A percentile compares a stretch with the other conserved stretches of the same genome.
phyloP scores from a whole-genome alignment of 495 filamentous ascomycete genomes.

The Penicillium arizonense region DNA sequence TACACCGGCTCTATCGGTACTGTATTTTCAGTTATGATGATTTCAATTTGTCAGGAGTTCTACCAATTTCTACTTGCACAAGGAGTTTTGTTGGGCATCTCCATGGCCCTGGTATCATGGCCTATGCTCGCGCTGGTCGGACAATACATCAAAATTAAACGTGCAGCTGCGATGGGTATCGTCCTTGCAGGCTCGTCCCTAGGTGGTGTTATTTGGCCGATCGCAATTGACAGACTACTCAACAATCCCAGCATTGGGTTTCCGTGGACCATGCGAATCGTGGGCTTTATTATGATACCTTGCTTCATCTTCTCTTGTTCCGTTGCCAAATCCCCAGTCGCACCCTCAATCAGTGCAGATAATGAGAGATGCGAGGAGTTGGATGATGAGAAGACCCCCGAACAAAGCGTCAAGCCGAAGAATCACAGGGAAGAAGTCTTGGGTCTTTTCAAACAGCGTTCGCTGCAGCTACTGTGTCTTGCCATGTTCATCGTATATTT shows the following conservation, averaged over 20 bases:
- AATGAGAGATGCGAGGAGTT: not conserved
- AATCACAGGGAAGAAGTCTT: conserved; percentile 15
- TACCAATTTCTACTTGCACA: conserved; percentile 65
- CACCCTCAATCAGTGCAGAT: not conserved
- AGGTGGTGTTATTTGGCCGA: conserved; percentile 52
- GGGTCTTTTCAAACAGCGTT: conserved; percentile 20
- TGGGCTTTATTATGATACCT: conserved; percentile 49
- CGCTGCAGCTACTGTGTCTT: conserved; percentile 47
- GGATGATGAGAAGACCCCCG: not conserved
- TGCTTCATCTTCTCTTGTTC: conserved; percentile 55
- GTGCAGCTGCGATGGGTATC: conserved; percentile 54
- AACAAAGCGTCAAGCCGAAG: not conserved
- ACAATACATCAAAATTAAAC: conserved; percentile 54
- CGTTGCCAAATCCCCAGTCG: conserved; percentile 9
- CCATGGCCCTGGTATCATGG: conserved; percentile 47
- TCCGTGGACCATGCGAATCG: conserved; percentile 49
- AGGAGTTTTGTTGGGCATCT: conserved; percentile 53
- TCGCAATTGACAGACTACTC: conserved; percentile 40
- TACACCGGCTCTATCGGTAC: conserved; percentile 27
- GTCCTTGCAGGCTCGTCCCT: conserved; percentile 54
- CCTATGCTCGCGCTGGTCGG: conserved; percentile 52
- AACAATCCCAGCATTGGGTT: conserved; percentile 39
- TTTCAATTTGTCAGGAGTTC: conserved; percentile 53
- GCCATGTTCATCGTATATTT: conserved; percentile 43
- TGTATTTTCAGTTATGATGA: conserved; percentile 55